These are phyloP conservation scores for Heliamphora pulchella DNA, from an alignment of 179 eudicot species.

Conservation along the genomic window DNA sequence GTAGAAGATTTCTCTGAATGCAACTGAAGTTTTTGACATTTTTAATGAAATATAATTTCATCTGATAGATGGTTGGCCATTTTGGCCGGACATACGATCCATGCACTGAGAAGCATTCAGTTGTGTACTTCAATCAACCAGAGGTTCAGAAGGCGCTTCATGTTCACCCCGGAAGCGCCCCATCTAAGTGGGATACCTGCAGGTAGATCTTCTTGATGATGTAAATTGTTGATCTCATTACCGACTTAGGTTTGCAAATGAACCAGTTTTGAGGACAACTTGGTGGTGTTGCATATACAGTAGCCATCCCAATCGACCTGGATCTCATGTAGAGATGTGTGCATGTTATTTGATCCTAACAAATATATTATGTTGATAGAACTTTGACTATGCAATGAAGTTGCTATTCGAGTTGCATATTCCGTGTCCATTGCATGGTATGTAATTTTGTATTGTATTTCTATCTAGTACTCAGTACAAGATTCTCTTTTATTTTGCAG, in stretches of 20 bases:
- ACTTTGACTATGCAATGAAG: neutral
- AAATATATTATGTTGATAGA: neutral
- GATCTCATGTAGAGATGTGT: neutral
- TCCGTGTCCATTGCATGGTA: neutral
- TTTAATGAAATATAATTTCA: constrained; percentile 18
- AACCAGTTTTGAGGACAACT: constrained; percentile 8
- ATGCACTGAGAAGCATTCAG: constrained; percentile 84
- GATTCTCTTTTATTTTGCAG: constrained; percentile 33
- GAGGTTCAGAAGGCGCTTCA: constrained; percentile 96
- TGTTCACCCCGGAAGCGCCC: constrained; percentile 48
- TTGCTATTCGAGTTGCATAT: neutral
- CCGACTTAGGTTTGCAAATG: neutral
- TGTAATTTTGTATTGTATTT: neutral
- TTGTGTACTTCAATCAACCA: constrained; percentile 67
- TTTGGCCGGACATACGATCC: constrained; percentile 73
- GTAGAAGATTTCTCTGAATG: neutral
- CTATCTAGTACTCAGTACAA: neutral
- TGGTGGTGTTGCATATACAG: neutral
- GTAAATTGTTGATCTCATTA: neutral
- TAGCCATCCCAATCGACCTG: neutral
- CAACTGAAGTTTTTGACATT: neutral
- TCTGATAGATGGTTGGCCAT: constrained; percentile 49
- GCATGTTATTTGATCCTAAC: neutral
- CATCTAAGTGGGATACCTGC: constrained; percentile 83
- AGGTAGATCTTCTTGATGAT: constrained; percentile 36